Base-by-base conservation (phyloP, 1,284 basidiomycete species). In the Boletus nobilissimus region DNA sequence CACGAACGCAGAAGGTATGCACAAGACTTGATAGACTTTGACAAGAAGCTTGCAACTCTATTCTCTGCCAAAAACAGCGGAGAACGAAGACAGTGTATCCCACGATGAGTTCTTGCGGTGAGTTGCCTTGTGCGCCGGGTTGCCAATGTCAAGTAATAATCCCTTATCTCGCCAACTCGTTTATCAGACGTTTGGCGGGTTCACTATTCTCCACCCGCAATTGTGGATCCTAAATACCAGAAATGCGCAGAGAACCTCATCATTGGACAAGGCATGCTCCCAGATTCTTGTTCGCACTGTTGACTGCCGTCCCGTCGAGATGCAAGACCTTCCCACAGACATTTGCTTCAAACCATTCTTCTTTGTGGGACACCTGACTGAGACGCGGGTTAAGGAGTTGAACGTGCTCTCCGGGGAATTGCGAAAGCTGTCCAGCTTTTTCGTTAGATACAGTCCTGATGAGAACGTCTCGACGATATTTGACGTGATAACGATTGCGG, bases 21-120 rank as follows among this genome's bases (percentile, higher is more conserved):
- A 6, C 46, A 73, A 43, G 46, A 68, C n/a, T 54, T 68, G 72
- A 68, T 73, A 32, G n/a, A 66, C 38, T 73, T 73, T 40, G 71
- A 72, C 62, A 72, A 72, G n/a, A 9, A 51, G 16, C 29, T 48
- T 26, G 71, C 72, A 8, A 26, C 39, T 29, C 48, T 73, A 16
- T 60, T 43, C 64, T 73, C 72, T 32, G 46, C 54, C 22, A 22
- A 63, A 16, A 46, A 32, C 65, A 46, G 32, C 38, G 26, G 51
- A 54, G 40, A 68, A 74, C 24, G 16, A 34, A 67, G 65, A 43
- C 14, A 38, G 43, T 32, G 90, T 95, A n/a, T 89, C 92, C 3
- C 93, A 94, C 81, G 90, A 91, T 72, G 88, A 93, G 76, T 93
- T 95, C 83, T 83, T 93, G 43, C 85, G 86, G 92, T 94, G 75